Conservation (phyloP, 2,329 filamentous ascomycete species). For the Didymella pinodella region DNA sequence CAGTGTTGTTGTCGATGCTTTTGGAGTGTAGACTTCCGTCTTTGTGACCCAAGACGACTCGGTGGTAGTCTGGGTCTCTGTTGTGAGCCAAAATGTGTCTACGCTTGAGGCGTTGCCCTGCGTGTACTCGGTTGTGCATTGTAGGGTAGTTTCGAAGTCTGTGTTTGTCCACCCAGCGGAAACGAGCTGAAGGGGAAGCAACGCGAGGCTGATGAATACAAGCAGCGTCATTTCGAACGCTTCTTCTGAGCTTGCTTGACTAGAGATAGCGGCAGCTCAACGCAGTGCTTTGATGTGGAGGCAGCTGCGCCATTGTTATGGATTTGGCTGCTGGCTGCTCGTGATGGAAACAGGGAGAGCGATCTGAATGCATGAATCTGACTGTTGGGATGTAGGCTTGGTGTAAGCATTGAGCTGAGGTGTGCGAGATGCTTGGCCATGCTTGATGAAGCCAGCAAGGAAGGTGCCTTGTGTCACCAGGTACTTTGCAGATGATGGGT, state of each 20-base stretch:
- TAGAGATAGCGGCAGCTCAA: neutral
- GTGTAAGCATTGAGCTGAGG: neutral
- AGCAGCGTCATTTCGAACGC: neutral
- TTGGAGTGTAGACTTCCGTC: neutral
- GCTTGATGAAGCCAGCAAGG: neutral
- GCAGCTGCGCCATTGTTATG: neutral
- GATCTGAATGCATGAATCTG: neutral
- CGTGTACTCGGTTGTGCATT: neutral
- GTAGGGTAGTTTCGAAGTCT: neutral
- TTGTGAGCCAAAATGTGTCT: neutral
- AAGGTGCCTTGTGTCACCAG: neutral
- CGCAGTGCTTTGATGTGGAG: neutral
- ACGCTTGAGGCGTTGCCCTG: neutral
- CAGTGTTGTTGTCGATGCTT: neutral
- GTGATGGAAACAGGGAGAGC: neutral
- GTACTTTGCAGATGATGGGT: too few species aligned
- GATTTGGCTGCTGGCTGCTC: neutral
- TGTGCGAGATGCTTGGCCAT: neutral
- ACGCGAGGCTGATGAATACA: neutral
- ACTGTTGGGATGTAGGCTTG: neutral
- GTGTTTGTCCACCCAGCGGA: neutral
- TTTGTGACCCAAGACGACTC: neutral
- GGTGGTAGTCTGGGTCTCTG: neutral
- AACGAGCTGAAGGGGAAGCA: neutral
- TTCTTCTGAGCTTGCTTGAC: neutral